A percentile compares a stretch with the other conserved stretches of the same genome.
phyloP scores from a whole-genome alignment of 305 asterid species.

The Fraxinus xanthoxyloides region DNA sequence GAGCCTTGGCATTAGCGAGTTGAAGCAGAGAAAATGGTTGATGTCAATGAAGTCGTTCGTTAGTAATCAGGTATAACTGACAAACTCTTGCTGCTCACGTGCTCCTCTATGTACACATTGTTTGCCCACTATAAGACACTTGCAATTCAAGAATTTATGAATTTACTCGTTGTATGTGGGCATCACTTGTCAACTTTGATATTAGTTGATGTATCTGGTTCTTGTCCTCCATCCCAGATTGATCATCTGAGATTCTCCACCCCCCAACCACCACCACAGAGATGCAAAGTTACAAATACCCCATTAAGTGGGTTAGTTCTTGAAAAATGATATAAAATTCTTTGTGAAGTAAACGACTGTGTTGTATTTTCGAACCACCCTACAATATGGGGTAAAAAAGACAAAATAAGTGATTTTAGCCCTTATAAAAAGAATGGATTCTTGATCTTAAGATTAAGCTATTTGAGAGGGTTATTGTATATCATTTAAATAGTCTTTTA shows the following conservation, averaged over 20 bases:
- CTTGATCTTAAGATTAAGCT: not conserved
- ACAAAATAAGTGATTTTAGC: not conserved
- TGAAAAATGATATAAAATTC: not conserved
- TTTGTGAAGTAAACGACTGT: not conserved
- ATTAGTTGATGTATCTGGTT: not conserved
- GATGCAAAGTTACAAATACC: not conserved
- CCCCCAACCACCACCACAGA: not conserved
- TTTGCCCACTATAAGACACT: not conserved
- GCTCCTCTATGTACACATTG: not conserved
- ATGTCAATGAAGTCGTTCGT: constrained; percentile 91
- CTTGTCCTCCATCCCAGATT: not conserved
- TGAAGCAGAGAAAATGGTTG: constrained; percentile 91
- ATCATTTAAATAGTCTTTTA: not conserved
- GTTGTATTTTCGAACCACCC: not conserved
- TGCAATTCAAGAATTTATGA: not conserved
- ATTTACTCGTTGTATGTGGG: not conserved
- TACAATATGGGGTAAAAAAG: not conserved
- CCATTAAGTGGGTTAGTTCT: not conserved
- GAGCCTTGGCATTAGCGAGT: constrained; percentile 93
- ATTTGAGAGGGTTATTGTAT: not conserved
- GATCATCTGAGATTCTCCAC: not conserved
- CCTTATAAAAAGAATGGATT: not conserved
- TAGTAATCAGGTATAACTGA: constrained; percentile 71
- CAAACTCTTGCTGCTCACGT: constrained; percentile 3
- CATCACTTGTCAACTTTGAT: constrained; percentile 8